Conservation (phyloP, 2,329 filamentous ascomycete species). For the Elsinoe batatas region DNA sequence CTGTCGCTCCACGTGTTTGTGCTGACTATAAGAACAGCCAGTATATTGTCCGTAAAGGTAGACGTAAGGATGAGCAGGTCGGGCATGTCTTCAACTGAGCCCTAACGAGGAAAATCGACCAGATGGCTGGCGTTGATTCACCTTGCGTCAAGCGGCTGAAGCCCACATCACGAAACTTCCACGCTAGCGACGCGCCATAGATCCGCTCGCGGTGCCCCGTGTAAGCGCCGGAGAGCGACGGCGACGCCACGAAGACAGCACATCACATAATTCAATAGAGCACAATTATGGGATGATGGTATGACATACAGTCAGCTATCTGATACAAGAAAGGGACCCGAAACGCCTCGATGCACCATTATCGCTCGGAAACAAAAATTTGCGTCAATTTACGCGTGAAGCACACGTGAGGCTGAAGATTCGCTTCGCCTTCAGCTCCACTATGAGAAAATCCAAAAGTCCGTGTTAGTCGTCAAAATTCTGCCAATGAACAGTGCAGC, state of each 20-base stretch:
- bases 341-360: conserved; percentile 4
- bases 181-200: background rate
- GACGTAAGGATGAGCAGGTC: no score
- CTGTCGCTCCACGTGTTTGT: no score
- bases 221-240: background rate
- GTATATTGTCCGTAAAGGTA: no score
- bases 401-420: background rate
- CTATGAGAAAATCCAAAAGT: conserved; percentile 3
- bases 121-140: no score
- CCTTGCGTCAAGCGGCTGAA: background rate
- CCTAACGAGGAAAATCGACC: no score
- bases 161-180: background rate
- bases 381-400: background rate
- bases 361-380: background rate
- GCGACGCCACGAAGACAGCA: background rate
- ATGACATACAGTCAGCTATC: conserved; percentile 13
- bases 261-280: background rate
- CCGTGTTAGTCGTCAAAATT: conserved; percentile 7
- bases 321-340: background rate
- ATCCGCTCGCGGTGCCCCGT: background rate
- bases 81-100: no score
- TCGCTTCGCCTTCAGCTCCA: conserved; percentile 1
- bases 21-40: no score
- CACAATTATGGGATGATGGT: background rate
- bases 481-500: background rate